Conservation (phyloP, 805 yeast genomes). For the Yarrowia sp. region DNA sequence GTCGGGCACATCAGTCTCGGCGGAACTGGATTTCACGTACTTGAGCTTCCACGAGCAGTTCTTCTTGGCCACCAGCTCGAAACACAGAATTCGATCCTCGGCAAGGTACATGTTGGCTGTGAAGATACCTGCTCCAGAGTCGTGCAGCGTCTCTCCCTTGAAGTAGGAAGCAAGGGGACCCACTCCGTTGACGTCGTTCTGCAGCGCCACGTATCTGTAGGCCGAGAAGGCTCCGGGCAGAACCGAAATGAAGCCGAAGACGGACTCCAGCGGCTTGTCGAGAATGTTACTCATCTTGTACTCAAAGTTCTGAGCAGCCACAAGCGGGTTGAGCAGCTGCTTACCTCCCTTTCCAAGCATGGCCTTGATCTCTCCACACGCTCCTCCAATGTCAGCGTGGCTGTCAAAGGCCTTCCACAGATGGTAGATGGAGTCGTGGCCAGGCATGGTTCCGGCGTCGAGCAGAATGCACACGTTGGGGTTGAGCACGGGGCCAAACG, state of each 20-base stretch:
- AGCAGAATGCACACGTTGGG: conserved; percentile 81
- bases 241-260: conserved; percentile 91
- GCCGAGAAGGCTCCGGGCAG: conserved; percentile 98
- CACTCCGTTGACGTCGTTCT: conserved; percentile 62
- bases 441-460: conserved; percentile 95
- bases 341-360: conserved; percentile 63
- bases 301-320: conserved; percentile 96
- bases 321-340: conserved; percentile 73
- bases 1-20: conserved; percentile 95
- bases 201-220: conserved; percentile 77
- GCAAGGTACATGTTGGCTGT: conserved; percentile 96
- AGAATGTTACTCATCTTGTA: conserved; percentile 92
- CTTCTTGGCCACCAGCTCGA: conserved; percentile 87
- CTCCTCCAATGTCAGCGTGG: conserved; percentile 85
- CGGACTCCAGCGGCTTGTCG: conserved; percentile 94
- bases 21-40: conserved; percentile 84
- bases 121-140: conserved; percentile 73
- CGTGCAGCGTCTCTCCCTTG: conserved; percentile 83
- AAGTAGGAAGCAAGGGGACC: conserved; percentile 88
- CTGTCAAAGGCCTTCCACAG: conserved; percentile 83
- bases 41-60: conserved; percentile 71
- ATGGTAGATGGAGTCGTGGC: conserved; percentile 77
- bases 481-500: conserved; percentile 75
- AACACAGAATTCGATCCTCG: conserved; percentile 92
- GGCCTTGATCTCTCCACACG: conserved; percentile 95